Evolutionary conservation across 2,329 filamentous ascomycete species (phyloP), one percentile per base, ranked within the genome.

Genomic region (Fusarium oligoseptatum): DNA sequence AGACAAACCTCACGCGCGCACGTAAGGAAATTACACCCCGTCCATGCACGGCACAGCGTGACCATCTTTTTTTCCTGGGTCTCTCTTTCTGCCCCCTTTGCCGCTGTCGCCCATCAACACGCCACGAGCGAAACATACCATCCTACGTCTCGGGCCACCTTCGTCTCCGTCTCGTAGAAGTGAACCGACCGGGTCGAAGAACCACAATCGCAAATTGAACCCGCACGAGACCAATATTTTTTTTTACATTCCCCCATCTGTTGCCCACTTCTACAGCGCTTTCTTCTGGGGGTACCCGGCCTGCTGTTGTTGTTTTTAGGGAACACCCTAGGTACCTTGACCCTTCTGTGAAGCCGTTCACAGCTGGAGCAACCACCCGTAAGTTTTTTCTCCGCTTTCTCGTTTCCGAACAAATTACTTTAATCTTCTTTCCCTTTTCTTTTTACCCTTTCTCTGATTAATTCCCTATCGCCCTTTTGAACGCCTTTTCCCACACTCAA

Each of bases 21-120:
- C 32, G 9, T 43, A 68, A 27, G 72, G 72, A 74, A 74, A 74
- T 74, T 75, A 70, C 72, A 66, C 62, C 43, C 43, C 45, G 72
- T 63, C 72, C 65, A 73, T 70, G 72, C 72, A 45, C 72, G 50
- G 69, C 55, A 50, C 72, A 75, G 64, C 60, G 69, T 75, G 73
- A 75, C 73, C 72, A 65, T 41, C 43, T 29, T 60, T 22, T 48
- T 61, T 29, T 34, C 27, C 20, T 45, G 41, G 41, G 10, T 20
- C 56, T 45, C 43, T 17, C 43, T 48, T 12, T 24, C 43, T 17
- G 45, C 22, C 29, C 43, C 43, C 43, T 48, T 48, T 48, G 43
- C 27, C 27, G 27, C 20, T 15, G 12, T 27, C 14, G 32, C 32
- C 22, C 50, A 60, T 66, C 72, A 75, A 64, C 72, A 75, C 70